Evolutionary conservation across 139 green algal genomes (phyloP).

Genomic region (Auxenochlorella pyrenoidosa): DNA sequence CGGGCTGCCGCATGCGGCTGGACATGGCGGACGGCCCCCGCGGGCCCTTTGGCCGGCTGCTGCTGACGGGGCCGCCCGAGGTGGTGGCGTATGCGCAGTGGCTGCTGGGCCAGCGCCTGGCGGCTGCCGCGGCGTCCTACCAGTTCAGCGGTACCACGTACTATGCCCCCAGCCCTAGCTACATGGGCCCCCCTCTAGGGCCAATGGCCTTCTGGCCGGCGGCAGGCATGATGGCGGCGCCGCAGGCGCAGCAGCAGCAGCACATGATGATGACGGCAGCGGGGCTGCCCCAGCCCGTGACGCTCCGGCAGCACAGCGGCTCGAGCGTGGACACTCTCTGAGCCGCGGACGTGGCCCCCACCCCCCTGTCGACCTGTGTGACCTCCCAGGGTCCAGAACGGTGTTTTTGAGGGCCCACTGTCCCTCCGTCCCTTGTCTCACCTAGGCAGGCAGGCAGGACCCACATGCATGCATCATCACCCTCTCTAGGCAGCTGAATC

Average conservation of each 20-base stretch:
- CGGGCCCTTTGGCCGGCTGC: background rate
- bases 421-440: no score
- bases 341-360: background rate
- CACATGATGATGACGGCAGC: background rate
- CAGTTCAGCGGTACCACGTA: slow-evolving; percentile 14
- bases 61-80: background rate
- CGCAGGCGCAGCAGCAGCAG: slow-evolving; percentile 1
- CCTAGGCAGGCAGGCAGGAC: background rate
- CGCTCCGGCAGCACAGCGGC: slow-evolving; percentile 11
- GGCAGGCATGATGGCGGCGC: background rate
- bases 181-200: background rate
- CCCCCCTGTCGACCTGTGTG: background rate
- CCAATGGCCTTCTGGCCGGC: background rate
- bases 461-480: no score
- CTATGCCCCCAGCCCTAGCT: background rate
- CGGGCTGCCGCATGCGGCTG: slow-evolving; percentile 4
- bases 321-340: background rate
- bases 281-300: background rate
- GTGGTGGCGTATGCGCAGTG: slow-evolving; percentile 20
- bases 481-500: background rate
- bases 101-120: slow-evolving; percentile 27
- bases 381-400: no score
- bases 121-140: background rate
- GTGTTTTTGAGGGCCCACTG: no score
- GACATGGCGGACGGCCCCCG: slow-evolving; percentile 5